Percentiles rank a stretch among this genome's conserved stretches.
These are phyloP conservation scores for Leishmania gerbilli DNA, from an alignment of 208 protist genomes.

Conservation along the genomic window DNA sequence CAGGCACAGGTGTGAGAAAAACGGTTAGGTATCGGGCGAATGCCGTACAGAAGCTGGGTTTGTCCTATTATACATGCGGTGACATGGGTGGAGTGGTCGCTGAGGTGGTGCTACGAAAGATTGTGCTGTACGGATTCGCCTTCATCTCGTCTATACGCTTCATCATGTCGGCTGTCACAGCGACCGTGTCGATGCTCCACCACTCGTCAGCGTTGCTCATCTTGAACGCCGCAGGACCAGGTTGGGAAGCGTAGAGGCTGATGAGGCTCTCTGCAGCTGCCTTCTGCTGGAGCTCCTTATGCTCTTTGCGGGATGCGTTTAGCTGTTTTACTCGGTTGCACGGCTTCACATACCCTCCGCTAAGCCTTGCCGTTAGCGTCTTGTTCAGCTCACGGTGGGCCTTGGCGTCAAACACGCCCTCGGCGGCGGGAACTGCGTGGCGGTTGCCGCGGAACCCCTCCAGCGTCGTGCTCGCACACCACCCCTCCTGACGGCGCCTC, in stretches of 20 bases:
- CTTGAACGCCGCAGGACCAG: constrained; percentile 61
- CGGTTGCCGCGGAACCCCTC: constrained; percentile 27
- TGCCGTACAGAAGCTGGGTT: too few species aligned
- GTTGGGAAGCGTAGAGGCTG: constrained; percentile 20
- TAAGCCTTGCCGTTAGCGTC: constrained; percentile 30
- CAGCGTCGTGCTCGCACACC: constrained; percentile 45
- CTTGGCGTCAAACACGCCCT: constrained; percentile 9
- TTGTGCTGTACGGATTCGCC: constrained; percentile 37
- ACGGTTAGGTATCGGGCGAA: neutral
- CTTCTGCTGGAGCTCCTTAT: constrained; percentile 26
- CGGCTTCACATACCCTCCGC: constrained; percentile 50
- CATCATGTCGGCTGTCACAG: constrained; percentile 39
- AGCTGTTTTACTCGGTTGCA: constrained; percentile 34
- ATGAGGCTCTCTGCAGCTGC: constrained; percentile 28
- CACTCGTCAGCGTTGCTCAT: constrained; percentile 86
- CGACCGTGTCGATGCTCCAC: constrained; percentile 64
- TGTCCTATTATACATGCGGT: neutral
- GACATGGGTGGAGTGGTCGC: neutral
- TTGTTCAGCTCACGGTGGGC: constrained; percentile 42
- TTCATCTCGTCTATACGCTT: constrained; percentile 24
- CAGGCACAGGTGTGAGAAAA: neutral
- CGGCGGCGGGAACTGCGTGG: constrained; percentile 12
- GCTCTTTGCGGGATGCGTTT: constrained; percentile 27
- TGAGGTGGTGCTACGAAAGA: constrained; percentile 7
- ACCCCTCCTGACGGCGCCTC: constrained; percentile 32